Conservation (phyloP, 2,329 filamentous ascomycete species). For the Chalara sp. region DNA sequence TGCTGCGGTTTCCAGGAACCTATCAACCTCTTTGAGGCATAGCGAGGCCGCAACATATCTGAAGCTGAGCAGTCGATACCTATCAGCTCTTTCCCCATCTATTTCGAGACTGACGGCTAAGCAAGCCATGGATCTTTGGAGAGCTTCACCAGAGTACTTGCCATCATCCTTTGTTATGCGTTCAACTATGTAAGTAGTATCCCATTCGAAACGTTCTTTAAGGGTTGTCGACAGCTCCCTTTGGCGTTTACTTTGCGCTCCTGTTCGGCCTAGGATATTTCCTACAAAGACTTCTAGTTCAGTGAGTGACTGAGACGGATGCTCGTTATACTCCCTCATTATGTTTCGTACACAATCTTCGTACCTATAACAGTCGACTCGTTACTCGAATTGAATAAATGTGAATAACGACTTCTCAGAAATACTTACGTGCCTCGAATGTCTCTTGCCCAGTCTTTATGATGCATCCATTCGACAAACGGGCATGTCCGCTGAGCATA, state of each 20-base stretch:
- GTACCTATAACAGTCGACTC: conserved; percentile 33
- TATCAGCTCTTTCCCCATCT: conserved; percentile 14
- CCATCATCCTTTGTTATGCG: conserved; percentile 35
- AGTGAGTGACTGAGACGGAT: conserved; percentile 34
- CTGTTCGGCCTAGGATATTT: conserved; percentile 45
- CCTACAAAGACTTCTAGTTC: conserved; percentile 52
- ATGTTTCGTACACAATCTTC: conserved; percentile 42
- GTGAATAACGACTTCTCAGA: neutral
- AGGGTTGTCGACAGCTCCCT: conserved; percentile 35
- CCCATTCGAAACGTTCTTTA: conserved; percentile 35
- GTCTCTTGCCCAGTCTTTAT: conserved; percentile 29
- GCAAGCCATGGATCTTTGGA: conserved; percentile 44
- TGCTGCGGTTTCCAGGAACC: neutral
- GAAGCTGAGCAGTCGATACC: conserved; percentile 38
- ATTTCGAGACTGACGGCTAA: conserved; percentile 35
- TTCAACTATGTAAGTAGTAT: conserved; percentile 33
- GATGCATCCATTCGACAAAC: conserved; percentile 32
- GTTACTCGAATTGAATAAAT: neutral
- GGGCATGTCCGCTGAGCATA: conserved; percentile 31
- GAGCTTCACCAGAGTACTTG: conserved; percentile 30
- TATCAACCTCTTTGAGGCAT: conserved; percentile 42
- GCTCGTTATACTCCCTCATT: conserved; percentile 37
- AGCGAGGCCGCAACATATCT: conserved; percentile 44
- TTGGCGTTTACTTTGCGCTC: conserved; percentile 30
- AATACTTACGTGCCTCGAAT: conserved; percentile 39